Conservation (phyloP, 306 rosid species). For the Cucurbita argyrosperma region DNA sequence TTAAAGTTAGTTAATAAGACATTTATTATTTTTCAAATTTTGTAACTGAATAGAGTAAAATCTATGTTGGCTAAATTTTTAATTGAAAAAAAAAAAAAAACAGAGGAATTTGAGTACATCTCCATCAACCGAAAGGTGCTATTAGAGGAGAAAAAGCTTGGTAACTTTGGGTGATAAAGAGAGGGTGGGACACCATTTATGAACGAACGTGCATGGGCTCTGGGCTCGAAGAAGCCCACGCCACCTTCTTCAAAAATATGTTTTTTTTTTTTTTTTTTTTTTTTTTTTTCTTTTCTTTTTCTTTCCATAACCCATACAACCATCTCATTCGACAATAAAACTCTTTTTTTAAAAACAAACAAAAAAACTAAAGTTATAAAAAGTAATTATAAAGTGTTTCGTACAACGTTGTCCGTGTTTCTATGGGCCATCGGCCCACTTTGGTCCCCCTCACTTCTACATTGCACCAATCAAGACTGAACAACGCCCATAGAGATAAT, state of each 20-base stretch:
- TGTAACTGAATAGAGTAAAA: no score
- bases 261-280: background rate
- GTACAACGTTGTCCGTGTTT: constrained; percentile 1
- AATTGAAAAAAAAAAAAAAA: no score
- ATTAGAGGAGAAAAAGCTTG: background rate
- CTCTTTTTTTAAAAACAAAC: no score
- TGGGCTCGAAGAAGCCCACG: constrained; percentile 45
- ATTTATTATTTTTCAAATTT: no score
- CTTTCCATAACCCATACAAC: background rate
- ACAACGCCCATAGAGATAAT: background rate
- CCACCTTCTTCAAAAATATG: constrained; percentile 1
- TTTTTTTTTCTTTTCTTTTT: background rate
- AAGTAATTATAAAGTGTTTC: background rate
- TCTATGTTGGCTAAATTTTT: no score
- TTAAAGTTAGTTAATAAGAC: no score
- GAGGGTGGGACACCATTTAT: background rate
- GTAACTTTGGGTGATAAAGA: background rate
- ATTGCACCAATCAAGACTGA: background rate
- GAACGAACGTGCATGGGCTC: constrained; percentile 55
- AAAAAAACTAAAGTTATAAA: background rate
- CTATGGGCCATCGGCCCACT: background rate
- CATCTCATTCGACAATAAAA: background rate
- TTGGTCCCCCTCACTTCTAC: background rate
- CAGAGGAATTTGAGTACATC: no score
- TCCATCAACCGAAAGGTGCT: no score